Percentiles rank a stretch among this genome's conserved stretches.
These are phyloP conservation scores for Leishmania arabica DNA, from an alignment of 208 protist species.

Conservation along the genomic window DNA sequence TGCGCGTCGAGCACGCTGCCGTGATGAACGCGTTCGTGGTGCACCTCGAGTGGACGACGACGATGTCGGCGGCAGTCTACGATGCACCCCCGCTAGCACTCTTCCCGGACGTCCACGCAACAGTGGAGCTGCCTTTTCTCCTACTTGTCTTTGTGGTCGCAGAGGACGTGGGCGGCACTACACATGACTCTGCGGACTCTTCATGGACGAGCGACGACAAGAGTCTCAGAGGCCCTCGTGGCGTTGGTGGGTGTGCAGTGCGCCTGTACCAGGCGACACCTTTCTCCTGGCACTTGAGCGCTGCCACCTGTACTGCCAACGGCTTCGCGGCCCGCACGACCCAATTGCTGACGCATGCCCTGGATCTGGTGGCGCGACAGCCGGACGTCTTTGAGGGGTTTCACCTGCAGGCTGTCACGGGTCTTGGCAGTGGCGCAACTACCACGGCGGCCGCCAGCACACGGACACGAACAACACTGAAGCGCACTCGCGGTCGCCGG, in stretches of 20 bases:
- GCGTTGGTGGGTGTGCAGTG: background rate
- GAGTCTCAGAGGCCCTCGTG: background rate
- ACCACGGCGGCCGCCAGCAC: background rate
- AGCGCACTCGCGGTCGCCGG: background rate
- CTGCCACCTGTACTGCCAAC: background rate
- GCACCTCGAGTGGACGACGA: constrained; percentile 20
- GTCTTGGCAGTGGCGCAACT: background rate
- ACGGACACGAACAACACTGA: background rate
- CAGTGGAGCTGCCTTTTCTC: constrained; percentile 27
- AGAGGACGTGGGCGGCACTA: background rate
- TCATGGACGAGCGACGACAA: background rate
- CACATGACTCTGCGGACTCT: background rate
- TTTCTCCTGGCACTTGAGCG: constrained; percentile 20
- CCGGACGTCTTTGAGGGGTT: constrained; percentile 19
- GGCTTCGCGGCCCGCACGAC: constrained; percentile 8
- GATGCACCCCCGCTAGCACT: background rate
- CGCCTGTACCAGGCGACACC: constrained; percentile 29
- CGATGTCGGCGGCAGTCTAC: background rate
- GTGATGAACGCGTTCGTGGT: constrained; percentile 20
- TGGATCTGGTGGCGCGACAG: constrained; percentile 22
- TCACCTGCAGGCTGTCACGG: constrained; percentile 3
- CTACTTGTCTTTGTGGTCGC: constrained; percentile 26
- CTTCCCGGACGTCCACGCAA: background rate
- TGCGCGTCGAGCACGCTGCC: constrained; percentile 22
- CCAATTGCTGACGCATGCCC: constrained; percentile 16